Evolutionary conservation across 345 rosid species (phyloP).

Genomic region (Eutrema heterophyllum): DNA sequence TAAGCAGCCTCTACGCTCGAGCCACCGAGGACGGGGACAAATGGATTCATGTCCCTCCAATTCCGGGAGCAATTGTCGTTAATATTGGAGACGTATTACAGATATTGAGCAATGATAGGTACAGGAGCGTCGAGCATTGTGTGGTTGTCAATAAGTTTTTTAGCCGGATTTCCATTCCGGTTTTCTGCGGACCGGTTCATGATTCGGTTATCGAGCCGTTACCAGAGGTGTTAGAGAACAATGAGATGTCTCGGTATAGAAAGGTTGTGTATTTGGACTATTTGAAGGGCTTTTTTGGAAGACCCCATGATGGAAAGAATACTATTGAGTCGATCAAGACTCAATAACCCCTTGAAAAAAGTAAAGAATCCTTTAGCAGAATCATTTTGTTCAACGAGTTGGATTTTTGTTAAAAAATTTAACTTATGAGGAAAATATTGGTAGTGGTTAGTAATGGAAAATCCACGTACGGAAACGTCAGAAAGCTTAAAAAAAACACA

Average conservation of each 20-base stretch:
- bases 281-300: constrained; percentile 21
- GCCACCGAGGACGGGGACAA: constrained; percentile 22
- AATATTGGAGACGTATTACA: constrained; percentile 34
- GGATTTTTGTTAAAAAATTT: too few species aligned
- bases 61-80: constrained; percentile 27
- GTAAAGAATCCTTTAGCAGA: background rate
- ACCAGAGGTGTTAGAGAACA: constrained; percentile 18
- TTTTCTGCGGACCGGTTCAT: constrained; percentile 27
- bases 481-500: too few species aligned
- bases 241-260: constrained; percentile 22
- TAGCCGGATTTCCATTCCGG: constrained; percentile 34
- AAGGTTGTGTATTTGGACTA: constrained; percentile 29
- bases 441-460: background rate
- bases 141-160: constrained; percentile 15
- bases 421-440: too few species aligned
- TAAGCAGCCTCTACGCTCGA: constrained; percentile 39
- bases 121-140: constrained; percentile 33
- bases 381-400: background rate
- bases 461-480: background rate
- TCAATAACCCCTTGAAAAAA: background rate
- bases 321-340: constrained; percentile 12
- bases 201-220: constrained; percentile 28
- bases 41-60: constrained; percentile 28
- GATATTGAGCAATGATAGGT: constrained; percentile 30
- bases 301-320: constrained; percentile 30